Evolutionary conservation across 2,329 filamentous ascomycete species (phyloP), one percentile per base, ranked within the genome.

Genomic region (Didymella glomerata): DNA sequence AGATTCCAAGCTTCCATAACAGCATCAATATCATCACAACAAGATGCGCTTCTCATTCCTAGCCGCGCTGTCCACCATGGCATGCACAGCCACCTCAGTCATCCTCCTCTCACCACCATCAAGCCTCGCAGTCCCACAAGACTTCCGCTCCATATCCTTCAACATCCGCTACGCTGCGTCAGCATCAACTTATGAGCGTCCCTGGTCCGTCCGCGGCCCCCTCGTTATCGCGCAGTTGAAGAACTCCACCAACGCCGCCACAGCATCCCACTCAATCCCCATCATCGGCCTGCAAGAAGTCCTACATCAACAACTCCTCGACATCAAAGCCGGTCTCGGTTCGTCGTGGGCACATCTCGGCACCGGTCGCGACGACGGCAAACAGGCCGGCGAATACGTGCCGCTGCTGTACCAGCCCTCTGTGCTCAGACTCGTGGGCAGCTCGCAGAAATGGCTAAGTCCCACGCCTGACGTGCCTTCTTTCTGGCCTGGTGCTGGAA

Each of bases 381-480:
- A 82, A 20, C 71, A 83, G 51, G 81, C 82, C 5, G 92, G 91
- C 56, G 92, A 95, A 78, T 93, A 91, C 78, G 89, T 87, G 4
- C 91, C 92, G 18, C 86, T 96, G 58, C 84, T 95, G 66, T 96
- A 91, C 78, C 85, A 85, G 40, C 79, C 82, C 0, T 77, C 80
- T 1, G 74, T 82, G 7, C 92, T 90, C 85, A 73, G 80, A 16
- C 82, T 90, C 44, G 74, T 84, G 40, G 77, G 82, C 18, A 86
- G 79, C 73, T 81, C 86, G 68, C 91, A 88, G 1, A 83, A 87
- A 53, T 96, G 92, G 92, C 81, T 96, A 11, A 92, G 88, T 41
- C 79, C 86, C 65, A 95, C 91, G 1, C 92, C 92, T 0, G 79
- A 86, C 14, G 75, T 77, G 48, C 90, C 90, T 0, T 91, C 88